Evolutionary conservation across 2,329 filamentous ascomycete species (phyloP), one percentile per base, ranked within the genome.

Genomic region (Fusarium ramigenum): DNA sequence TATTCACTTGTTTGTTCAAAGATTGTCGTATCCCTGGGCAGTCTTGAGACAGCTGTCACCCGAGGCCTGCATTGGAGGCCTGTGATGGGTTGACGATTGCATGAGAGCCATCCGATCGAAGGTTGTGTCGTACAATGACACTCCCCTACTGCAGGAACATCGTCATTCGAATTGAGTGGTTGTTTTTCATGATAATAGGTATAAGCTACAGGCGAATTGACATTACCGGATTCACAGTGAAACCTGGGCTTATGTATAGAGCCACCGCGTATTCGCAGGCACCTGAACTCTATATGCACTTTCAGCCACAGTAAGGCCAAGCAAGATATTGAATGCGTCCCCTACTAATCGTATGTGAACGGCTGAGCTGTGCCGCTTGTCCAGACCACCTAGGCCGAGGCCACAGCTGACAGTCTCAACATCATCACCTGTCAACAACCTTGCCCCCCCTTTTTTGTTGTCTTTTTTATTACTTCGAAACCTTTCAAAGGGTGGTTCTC

Each of bases 321-420:
- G 36, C 52, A 66, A 62, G 69, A 61, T 73, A 44, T 58, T 50
- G 34, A 63, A 18, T 46, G 49, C 34, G 58, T 52, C 34, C 37
- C 52, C 19, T 37, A 50, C 44, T 39, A 23, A 47, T 42, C 49
- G 36, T 28, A 54, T 49, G 30, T 63, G 60, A 25, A 60, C 42
- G 65, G 56, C 65, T 68, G 63, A 70, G 47, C 66, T 73, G 70
- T 66, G 70, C 70, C 70, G 34, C 66, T 70, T 66, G 56, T 53
- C 65, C 57, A 43, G 70, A 66, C 70, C 32, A 44, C 42, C 56
- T 39, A 40, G 70, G 70, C 70, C 36, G 42, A 52, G 67, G 43
- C 47, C 28, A 60, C 40, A 61, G 57, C 67, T 71, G 67, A 63
- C 32, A 58, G 39, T 61, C 36, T 46, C 44, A 46, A 56, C 30